Percentiles rank a stretch among this genome's conserved stretches.
Conservation (phyloP, 768 basidiomycete genomes). For the Hygrophoropsis aurantiaca region DNA sequence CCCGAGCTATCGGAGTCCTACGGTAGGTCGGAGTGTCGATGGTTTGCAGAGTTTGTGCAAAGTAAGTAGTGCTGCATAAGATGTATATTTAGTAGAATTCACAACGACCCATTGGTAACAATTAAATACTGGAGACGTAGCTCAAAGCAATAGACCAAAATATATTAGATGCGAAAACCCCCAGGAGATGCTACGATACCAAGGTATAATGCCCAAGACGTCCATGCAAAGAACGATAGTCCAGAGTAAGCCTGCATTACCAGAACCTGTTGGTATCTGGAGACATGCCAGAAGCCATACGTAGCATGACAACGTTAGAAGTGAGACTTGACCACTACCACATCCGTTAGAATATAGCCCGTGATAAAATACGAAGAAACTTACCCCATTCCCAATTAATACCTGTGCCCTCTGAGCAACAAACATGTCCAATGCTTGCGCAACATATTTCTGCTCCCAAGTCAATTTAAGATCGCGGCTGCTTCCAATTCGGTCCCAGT, state of each 20-base stretch:
- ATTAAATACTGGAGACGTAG: neutral
- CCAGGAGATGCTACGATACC: too few species aligned
- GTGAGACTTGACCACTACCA: conserved; percentile 39
- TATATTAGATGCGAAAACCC: conserved; percentile 26
- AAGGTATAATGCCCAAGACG: too few species aligned
- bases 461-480: conserved; percentile 41
- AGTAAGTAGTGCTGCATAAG: too few species aligned
- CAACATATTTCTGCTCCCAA: conserved; percentile 41
- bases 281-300: conserved; percentile 25
- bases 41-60: too few species aligned
- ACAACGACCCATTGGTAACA: too few species aligned
- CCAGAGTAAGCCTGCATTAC: conserved; percentile 17
- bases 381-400: conserved; percentile 53
- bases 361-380: conserved; percentile 8
- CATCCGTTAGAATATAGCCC: conserved; percentile 1
- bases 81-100: too few species aligned
- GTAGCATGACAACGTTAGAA: conserved; percentile 41
- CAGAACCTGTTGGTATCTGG: conserved; percentile 33
- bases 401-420: conserved; percentile 45
- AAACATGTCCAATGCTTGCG: conserved; percentile 50
- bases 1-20: too few species aligned
- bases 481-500: conserved; percentile 40
- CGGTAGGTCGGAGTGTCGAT: too few species aligned
- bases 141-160: conserved; percentile 10
- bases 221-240: too few species aligned